Percentiles rank a stretch among this genome's conserved stretches.
Conservation (phyloP, 2,329 filamentous ascomycete genomes). For the Fusarium fujikuroi region DNA sequence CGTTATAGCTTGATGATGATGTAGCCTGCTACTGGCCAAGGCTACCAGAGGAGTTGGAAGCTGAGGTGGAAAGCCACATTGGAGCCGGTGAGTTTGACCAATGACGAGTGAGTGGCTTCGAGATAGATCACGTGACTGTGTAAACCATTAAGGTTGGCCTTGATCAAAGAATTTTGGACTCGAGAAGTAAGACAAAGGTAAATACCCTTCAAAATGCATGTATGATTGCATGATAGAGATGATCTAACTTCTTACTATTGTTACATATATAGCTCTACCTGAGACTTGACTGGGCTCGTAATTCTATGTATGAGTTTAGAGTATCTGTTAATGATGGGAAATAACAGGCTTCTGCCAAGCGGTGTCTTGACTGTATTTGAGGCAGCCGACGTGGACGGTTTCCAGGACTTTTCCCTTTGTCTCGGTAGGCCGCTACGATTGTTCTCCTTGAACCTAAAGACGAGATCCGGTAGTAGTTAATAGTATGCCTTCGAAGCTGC, state of each 20-base stretch:
- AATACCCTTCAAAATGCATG: not conserved
- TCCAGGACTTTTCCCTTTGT: not conserved
- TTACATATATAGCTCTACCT: not conserved
- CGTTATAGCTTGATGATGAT: conserved; percentile 45
- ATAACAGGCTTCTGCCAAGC: not conserved
- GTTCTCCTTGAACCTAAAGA: not conserved
- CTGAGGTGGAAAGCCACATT: conserved; percentile 38
- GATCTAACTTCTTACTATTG: not conserved
- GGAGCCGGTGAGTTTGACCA: conserved; percentile 16
- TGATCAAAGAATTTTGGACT: not conserved
- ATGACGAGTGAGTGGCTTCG: conserved; percentile 11
- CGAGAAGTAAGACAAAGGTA: not conserved
- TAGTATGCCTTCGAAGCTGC: not conserved
- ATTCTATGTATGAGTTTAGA: not conserved
- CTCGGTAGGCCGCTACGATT: not conserved
- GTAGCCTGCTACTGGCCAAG: conserved; percentile 42
- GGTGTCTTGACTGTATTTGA: not conserved
- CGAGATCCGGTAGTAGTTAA: not conserved
- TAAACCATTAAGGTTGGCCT: not conserved
- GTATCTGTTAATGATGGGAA: not conserved
- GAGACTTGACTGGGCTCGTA: not conserved
- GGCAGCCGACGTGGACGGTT: not conserved
- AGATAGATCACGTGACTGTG: conserved; percentile 18
- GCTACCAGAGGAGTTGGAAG: conserved; percentile 37
- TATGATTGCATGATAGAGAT: not conserved